These are phyloP conservation scores for Rhododendron ovatum DNA, from an alignment of 148 eudicot genomes.

Conservation along the genomic window DNA sequence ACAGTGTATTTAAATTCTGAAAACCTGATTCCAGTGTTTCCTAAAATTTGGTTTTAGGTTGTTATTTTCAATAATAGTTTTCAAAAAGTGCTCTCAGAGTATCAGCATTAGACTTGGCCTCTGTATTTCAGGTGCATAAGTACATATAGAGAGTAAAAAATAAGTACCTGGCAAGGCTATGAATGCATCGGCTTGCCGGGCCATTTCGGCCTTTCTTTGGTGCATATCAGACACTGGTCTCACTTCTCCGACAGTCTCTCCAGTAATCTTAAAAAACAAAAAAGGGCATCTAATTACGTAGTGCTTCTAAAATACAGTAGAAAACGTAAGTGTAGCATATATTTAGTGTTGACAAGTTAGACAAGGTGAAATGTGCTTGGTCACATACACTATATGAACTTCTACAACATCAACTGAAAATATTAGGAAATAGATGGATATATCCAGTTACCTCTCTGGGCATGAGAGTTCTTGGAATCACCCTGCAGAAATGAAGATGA, in stretches of 20 bases:
- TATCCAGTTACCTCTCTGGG: constrained; percentile 64
- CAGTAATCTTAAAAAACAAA: constrained; percentile 46
- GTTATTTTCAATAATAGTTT: too few relatives aligned
- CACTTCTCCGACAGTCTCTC: constrained; percentile 82
- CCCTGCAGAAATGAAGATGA: constrained; percentile 36
- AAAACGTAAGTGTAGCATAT: too few relatives aligned
- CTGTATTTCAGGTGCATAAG: background rate
- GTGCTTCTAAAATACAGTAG: background rate
- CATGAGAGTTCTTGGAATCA: constrained; percentile 84
- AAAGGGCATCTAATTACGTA: background rate
- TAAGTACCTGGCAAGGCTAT: constrained; percentile 85
- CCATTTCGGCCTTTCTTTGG: constrained; percentile 97
- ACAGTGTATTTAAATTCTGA: background rate
- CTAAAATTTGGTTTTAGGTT: background rate
- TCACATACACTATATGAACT: background rate
- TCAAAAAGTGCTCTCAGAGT: background rate
- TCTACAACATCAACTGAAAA: background rate
- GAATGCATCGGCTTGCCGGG: constrained; percentile 89
- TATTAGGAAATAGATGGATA: background rate
- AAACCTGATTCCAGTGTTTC: background rate
- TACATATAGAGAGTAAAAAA: background rate
- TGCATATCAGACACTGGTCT: constrained; percentile 82
- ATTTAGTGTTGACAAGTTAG: too few relatives aligned
- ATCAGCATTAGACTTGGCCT: too few relatives aligned
- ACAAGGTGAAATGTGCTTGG: background rate